Evolutionary conservation across 108 stramenopile species (phyloP), one percentile per base, ranked within the genome.

Genomic region (Nitzschia sp.): DNA sequence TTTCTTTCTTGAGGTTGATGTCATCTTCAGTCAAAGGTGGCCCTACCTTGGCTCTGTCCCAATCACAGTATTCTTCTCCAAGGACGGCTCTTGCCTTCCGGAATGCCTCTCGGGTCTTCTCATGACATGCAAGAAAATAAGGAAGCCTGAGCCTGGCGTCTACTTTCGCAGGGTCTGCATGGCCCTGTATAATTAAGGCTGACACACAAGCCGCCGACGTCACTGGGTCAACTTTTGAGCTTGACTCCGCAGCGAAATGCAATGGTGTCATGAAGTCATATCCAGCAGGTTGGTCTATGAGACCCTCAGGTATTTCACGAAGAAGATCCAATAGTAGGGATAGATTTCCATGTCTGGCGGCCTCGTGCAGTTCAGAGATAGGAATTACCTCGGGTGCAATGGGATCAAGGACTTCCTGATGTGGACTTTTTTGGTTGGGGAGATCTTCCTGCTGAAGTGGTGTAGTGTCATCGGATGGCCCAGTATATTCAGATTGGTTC

Each of bases 41-140:
- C 1, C 87, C 89, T 9, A 96, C 90, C 52, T 82, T 90, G 6
- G 90, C 88, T 2, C 29, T 73, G 35, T 85, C 86, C 95, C 95
- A 96, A 58, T 78, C 56, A 52, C 85, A 92, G 65, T 63, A 73
- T 9, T 80, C 84, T 83, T 90, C 90, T 27, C 90, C 95, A 31
- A 93, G 32, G 19, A 52, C 53, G 2, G 76, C 81, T n/a, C 95
- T 80, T 17, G 90, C 89, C 46, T 63, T 72, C 25, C 91, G 90
- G 74, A 96, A 96, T 22, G 90, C 85, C 58, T 96, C 87, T 34
- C 95, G 80, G 0, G 80, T 47, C 60, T 77, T 87, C 34, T 93
- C 90, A 28, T 80, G 71, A 0, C 65, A 48, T 17, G 92, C 90
- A 0, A 90, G 52, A 65, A 80, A 92, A 67, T 90, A 96, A 0